Evolutionary conservation across 192 early-diverging fungal genomes (phyloP).

Genomic region (Rhizophagus prolifer): DNA sequence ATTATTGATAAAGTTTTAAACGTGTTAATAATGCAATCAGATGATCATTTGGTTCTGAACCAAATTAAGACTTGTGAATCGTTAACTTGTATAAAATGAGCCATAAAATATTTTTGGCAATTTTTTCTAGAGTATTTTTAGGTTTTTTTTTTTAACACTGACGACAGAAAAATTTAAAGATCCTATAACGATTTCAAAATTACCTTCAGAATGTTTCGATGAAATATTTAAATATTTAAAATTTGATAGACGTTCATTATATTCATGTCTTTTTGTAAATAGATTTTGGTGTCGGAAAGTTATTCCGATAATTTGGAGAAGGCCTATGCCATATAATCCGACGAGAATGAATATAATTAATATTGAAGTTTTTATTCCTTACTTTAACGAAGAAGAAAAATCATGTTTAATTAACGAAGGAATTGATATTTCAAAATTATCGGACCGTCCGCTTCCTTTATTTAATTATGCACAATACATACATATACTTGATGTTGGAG

Average conservation of each 20-base stretch:
- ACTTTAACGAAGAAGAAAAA: background rate
- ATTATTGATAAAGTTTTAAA: no score
- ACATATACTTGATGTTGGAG: constrained; percentile 2
- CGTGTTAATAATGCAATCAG: no score
- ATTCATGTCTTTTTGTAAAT: constrained; percentile 4
- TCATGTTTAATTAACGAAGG: background rate
- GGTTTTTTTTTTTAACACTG: background rate
- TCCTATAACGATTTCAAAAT: background rate
- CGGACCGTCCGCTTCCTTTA: background rate
- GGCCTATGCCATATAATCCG: constrained; percentile 11
- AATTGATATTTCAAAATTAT: background rate
- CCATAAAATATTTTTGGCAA: background rate
- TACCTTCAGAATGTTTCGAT: constrained; percentile 14
- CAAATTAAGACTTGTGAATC: background rate
- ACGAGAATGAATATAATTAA: background rate
- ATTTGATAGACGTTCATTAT: constrained; percentile 2
- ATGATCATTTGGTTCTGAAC: background rate
- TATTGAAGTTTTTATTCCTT: background rate
- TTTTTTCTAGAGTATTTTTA: background rate
- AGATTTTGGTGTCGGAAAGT: constrained; percentile 2
- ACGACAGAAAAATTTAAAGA: background rate
- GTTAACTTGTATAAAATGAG: background rate
- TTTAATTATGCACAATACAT: constrained; percentile 7
- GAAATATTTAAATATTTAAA: constrained; percentile 8
- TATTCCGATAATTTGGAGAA: background rate